These are phyloP conservation scores for Rhododendron henanense DNA, from an alignment of 148 eudicot species.

Conservation along the genomic window DNA sequence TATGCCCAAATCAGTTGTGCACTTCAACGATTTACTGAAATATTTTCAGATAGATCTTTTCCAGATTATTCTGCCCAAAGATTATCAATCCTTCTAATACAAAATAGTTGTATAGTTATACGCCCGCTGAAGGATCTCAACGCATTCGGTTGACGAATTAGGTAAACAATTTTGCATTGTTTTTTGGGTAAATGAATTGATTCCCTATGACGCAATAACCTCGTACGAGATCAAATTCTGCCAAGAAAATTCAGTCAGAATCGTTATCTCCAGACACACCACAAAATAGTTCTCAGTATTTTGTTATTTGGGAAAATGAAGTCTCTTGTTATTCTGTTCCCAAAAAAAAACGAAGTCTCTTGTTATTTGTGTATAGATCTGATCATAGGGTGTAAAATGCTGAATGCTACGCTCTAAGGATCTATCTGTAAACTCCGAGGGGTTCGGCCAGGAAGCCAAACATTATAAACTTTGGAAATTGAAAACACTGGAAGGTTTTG, in stretches of 20 bases:
- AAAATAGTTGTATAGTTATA: neutral
- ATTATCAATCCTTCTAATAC: neutral
- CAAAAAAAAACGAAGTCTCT: neutral
- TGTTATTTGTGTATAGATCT: neutral
- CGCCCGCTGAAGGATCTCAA: neutral
- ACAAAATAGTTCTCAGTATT: neutral
- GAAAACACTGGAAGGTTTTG: too few species aligned
- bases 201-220: neutral
- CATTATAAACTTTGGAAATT: too few species aligned
- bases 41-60: neutral
- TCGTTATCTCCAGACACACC: neutral
- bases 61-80: neutral
- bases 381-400: neutral
- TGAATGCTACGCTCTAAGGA: neutral
- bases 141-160: neutral
- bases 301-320: neutral
- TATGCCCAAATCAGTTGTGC: neutral
- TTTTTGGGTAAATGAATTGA: neutral
- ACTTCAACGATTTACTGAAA: neutral
- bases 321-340: neutral
- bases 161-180: neutral
- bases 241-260: neutral
- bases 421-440: too few species aligned
- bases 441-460: too few species aligned
- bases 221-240: neutral